phyloP scores from a whole-genome alignment of 306 rosid genomes.

The Vigna reflexopilosa region DNA sequence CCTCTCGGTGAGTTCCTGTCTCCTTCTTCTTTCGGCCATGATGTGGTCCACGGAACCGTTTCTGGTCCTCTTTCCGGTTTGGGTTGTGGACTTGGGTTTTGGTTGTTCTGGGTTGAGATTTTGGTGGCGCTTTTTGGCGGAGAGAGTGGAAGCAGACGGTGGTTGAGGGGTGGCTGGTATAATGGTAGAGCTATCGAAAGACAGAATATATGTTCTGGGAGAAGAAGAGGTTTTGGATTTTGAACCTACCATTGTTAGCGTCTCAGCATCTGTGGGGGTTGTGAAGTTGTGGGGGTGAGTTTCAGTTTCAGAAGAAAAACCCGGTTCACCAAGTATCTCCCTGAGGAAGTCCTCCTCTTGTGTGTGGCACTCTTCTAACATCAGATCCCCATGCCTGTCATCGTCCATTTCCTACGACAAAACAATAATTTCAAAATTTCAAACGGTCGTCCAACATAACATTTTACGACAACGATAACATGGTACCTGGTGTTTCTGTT shows the following conservation, averaged over 20 bases:
- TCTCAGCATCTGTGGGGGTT: not conserved
- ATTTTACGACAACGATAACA: too few species aligned
- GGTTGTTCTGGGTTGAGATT: not conserved
- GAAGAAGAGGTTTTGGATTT: not conserved
- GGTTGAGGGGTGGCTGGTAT: slow-evolving; percentile 10
- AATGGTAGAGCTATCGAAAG: slow-evolving; percentile 41
- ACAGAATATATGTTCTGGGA: slow-evolving; percentile 32
- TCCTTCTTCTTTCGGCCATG: slow-evolving; percentile 47
- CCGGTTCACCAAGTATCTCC: slow-evolving; percentile 29
- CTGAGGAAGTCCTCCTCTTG: slow-evolving; percentile 42
- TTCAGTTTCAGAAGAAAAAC: slow-evolving; percentile 7
- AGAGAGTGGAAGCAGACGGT: not conserved
- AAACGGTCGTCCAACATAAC: too few species aligned
- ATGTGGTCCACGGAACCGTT: slow-evolving; percentile 44
- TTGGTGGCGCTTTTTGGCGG: slow-evolving; percentile 12
- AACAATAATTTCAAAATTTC: too few species aligned
- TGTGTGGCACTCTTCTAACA: not conserved
- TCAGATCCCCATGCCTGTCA: not conserved
- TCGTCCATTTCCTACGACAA: slow-evolving; percentile 34
- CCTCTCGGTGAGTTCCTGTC: slow-evolving; percentile 36
- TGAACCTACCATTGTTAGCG: not conserved
- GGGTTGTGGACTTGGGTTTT: not conserved
- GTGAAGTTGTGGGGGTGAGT: not conserved
- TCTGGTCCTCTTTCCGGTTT: slow-evolving; percentile 13
- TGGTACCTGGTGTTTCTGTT: not conserved